Evolutionary conservation across 768 basidiomycete genomes (phyloP).

Genomic region (Phanerochaete carnosa): DNA sequence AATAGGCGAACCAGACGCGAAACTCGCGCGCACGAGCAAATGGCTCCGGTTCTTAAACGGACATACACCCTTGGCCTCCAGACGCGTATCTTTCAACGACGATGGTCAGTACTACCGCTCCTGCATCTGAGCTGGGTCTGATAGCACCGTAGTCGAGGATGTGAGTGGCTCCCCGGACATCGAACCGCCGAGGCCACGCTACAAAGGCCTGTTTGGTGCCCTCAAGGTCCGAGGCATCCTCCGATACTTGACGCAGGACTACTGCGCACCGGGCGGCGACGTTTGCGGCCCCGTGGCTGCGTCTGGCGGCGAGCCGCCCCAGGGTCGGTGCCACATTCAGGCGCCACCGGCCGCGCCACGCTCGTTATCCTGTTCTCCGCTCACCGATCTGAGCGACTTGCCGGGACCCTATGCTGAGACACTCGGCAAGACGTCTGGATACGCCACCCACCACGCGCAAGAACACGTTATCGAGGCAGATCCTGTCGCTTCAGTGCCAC

Average conservation of each 20-base stretch:
- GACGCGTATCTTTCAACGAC: not conserved
- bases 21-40: not conserved
- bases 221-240: not conserved
- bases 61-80: not conserved
- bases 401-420: not conserved
- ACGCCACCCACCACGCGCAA: no score
- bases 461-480: not conserved
- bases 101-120: not conserved
- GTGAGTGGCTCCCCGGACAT: not conserved
- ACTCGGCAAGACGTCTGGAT: no score
- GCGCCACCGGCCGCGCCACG: not conserved
- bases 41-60: not conserved
- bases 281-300: not conserved
- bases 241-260: not conserved
- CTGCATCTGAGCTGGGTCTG: not conserved
- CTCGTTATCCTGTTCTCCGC: not conserved
- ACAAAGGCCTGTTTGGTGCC: not conserved
- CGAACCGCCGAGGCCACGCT: not conserved
- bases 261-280: not conserved
- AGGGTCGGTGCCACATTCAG: not conserved
- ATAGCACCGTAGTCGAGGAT: not conserved
- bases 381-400: not conserved
- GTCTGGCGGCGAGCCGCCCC: not conserved
- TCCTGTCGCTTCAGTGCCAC: not conserved
- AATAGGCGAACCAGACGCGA: not conserved